These are phyloP conservation scores for Fusarium sambucinum DNA, from an alignment of 2,329 filamentous ascomycete genomes.

Conservation along the genomic window DNA sequence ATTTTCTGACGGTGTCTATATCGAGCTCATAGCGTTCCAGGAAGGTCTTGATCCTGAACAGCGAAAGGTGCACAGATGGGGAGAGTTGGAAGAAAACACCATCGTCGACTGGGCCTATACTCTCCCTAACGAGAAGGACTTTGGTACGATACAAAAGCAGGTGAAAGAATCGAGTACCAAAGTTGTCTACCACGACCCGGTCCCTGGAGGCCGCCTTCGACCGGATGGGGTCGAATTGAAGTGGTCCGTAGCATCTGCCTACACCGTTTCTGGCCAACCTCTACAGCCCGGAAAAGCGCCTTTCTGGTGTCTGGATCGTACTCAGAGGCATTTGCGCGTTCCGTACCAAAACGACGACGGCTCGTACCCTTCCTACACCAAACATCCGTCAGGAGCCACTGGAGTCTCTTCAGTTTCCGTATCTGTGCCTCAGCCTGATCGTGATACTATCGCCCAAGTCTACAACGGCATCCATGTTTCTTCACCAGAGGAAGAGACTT, in stretches of 20 bases:
- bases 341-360: conserved; percentile 10
- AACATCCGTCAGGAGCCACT: conserved; percentile 8
- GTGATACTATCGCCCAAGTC: neutral
- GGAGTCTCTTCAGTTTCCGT: conserved; percentile 14
- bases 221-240: conserved; percentile 31
- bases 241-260: conserved; percentile 32
- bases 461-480: conserved; percentile 28
- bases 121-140: conserved; percentile 17
- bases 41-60: conserved; percentile 16
- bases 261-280: conserved; percentile 4
- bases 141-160: conserved; percentile 3
- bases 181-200: neutral
- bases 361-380: conserved; percentile 1
- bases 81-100: conserved; percentile 17
- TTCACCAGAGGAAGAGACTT: rapidly evolving
- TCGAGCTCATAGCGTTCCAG: conserved; percentile 37
- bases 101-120: conserved; percentile 36
- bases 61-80: conserved; percentile 32
- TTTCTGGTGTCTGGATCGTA: conserved; percentile 35
- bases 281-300: conserved; percentile 22
- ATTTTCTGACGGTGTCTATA: conserved; percentile 29
- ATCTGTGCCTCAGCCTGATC: neutral
- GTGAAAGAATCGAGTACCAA: neutral
- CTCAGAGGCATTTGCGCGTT: conserved; percentile 8
- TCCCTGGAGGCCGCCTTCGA: conserved; percentile 27